A percentile compares a stretch with the other conserved stretches of the same genome.
Evolutionary conservation across 345 rosid genomes (phyloP).

Genomic region (Sisymbrium altissimum): DNA sequence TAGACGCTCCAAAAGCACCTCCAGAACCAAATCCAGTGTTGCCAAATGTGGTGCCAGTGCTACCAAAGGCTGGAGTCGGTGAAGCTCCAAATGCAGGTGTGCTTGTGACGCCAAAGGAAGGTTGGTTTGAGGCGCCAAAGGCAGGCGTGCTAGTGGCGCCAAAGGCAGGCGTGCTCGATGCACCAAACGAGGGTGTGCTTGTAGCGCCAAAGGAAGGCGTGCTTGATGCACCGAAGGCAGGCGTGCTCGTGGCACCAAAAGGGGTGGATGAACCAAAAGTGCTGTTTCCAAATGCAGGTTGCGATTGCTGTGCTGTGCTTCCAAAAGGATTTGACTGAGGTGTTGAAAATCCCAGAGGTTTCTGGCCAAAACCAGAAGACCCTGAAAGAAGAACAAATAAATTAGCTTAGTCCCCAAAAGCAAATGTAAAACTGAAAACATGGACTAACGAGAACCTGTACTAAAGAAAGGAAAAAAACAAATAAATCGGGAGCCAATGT

Average conservation of each 20-base stretch:
- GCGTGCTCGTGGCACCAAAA: conserved; percentile 58
- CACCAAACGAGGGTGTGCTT: conserved; percentile 59
- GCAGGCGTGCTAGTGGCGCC: conserved; percentile 49
- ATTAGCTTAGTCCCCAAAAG: neutral
- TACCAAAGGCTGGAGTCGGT: conserved; percentile 56
- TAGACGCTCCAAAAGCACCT: conserved; percentile 50
- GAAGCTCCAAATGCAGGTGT: conserved; percentile 59
- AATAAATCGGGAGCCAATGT: neutral
- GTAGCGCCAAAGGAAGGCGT: conserved; percentile 23
- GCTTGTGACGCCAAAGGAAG: conserved; percentile 53
- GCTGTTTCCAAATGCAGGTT: conserved; percentile 70
- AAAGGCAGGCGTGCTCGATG: conserved; percentile 51
- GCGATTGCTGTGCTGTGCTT: conserved; percentile 60
- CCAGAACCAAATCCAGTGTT: conserved; percentile 64
- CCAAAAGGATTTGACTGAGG: conserved; percentile 71
- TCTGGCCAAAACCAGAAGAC: conserved; percentile 75
- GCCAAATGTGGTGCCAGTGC: conserved; percentile 69
- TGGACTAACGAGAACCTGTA: neutral
- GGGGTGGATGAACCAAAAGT: conserved; percentile 70
- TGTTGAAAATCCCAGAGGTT: conserved; percentile 80
- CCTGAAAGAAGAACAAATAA: conserved; percentile 40
- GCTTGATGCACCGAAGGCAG: conserved; percentile 33
- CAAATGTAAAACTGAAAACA: neutral
- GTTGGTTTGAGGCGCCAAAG: conserved; percentile 46
- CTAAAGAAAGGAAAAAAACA: conserved; percentile 4